Conservation (phyloP, 805 yeast species). For the Monosporozyma yasuniensis region DNA sequence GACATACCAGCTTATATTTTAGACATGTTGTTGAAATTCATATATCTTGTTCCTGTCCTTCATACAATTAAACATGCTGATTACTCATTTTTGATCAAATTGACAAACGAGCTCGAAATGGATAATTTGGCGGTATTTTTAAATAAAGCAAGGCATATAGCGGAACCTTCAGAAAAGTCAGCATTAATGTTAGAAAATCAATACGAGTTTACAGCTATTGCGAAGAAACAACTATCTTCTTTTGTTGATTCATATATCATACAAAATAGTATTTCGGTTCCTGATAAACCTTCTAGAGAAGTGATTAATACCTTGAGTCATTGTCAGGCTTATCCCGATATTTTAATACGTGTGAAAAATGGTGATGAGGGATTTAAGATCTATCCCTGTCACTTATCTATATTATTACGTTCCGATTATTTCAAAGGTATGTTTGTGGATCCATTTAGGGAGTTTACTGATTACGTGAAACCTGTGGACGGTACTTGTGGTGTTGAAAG, state of each 20-base stretch:
- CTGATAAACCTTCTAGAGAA: not conserved
- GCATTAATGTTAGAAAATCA: constrained; percentile 29
- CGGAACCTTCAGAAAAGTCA: constrained; percentile 27
- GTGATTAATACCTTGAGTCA: not conserved
- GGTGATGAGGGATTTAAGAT: constrained; percentile 25
- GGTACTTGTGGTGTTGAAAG: constrained; percentile 9
- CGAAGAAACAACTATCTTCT: constrained; percentile 18
- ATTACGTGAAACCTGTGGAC: constrained; percentile 1
- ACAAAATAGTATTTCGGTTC: constrained; percentile 2
- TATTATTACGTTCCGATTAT: constrained; percentile 53
- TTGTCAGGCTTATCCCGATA: constrained; percentile 36
- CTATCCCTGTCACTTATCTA: constrained; percentile 59
- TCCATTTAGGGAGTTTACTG: constrained; percentile 32
- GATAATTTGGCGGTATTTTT: constrained; percentile 32
- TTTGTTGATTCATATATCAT: constrained; percentile 22
- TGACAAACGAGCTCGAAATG: constrained; percentile 32
- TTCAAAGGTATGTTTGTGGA: constrained; percentile 56
- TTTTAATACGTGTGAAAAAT: constrained; percentile 33
- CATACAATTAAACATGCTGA: constrained; percentile 31
- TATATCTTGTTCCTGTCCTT: constrained; percentile 35
- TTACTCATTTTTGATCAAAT: constrained; percentile 19
- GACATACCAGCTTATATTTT: constrained; percentile 9
- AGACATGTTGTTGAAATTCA: constrained; percentile 23
- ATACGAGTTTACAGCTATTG: constrained; percentile 23
- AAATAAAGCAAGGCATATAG: constrained; percentile 22